Conservation (phyloP, 1,284 basidiomycete species). For the Ceratobasidium sp. region DNA sequence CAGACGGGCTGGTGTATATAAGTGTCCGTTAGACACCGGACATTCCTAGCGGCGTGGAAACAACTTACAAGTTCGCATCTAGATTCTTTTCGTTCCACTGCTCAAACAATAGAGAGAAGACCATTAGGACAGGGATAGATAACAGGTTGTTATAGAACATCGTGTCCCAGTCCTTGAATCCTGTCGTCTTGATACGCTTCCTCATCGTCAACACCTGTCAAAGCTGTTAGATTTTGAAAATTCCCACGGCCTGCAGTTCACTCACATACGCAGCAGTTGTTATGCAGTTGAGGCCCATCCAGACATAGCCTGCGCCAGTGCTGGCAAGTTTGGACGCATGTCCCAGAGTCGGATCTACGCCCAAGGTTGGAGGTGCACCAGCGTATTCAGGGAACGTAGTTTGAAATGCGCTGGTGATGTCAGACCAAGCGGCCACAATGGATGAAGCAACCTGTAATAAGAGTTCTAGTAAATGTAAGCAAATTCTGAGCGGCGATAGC, state of each 20-base stretch:
- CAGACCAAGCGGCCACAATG: conserved; percentile 94
- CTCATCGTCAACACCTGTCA: conserved; percentile 93
- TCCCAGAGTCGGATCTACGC: conserved; percentile 46
- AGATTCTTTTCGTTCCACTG: conserved; percentile 90
- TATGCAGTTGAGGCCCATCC: conserved; percentile 96
- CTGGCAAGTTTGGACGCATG: conserved; percentile 62
- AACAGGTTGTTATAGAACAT: conserved; percentile 99
- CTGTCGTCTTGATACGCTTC: conserved; percentile 96
- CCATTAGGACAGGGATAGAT: conserved; percentile 88
- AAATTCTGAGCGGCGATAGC: conserved; percentile 44
- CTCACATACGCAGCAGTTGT: conserved; percentile 92
- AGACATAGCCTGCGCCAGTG: conserved; percentile 89
- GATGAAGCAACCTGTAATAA: conserved; percentile 84
- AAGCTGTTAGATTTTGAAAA: not conserved
- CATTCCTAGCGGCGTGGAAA: not conserved
- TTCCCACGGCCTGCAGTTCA: conserved; percentile 46
- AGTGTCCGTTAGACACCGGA: not conserved
- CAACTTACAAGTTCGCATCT: conserved; percentile 83
- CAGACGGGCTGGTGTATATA: conserved; percentile 71
- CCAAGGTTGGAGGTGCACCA: conserved; percentile 27
- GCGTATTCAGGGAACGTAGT: conserved; percentile 28
- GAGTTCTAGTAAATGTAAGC: conserved; percentile 24
- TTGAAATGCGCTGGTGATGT: conserved; percentile 61
- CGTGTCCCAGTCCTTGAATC: conserved; percentile 99
- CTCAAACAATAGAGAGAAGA: conserved; percentile 88